Conservation (phyloP, 139 green algal species). For the Chara braunii region DNA sequence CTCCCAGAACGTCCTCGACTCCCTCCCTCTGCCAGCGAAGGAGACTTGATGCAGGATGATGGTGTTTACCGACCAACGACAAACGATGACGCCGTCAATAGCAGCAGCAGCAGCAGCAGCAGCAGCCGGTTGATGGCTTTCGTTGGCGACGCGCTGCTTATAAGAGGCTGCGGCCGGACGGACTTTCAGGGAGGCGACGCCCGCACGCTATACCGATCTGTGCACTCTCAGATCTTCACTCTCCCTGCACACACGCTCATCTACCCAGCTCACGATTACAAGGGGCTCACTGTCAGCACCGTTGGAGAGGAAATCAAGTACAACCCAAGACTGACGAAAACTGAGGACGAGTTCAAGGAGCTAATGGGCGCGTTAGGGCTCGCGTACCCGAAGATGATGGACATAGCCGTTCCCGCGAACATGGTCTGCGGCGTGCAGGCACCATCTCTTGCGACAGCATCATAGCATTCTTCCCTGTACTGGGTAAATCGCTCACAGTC, state of each 20-base stretch:
- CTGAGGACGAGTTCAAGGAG: constrained; percentile 52
- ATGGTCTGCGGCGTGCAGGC: constrained; percentile 52
- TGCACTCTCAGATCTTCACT: constrained; percentile 46
- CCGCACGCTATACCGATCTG: constrained; percentile 29
- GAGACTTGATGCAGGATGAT: no score
- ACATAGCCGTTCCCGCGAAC: constrained; percentile 56
- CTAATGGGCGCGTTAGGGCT: constrained; percentile 53
- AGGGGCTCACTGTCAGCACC: constrained; percentile 45
- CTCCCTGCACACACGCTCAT: constrained; percentile 45
- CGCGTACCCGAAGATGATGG: constrained; percentile 62
- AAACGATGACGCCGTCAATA: no score
- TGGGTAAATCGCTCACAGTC: no score
- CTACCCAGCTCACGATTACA: constrained; percentile 61
- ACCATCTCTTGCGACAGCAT: constrained; percentile 13
- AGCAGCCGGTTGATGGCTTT: constrained; percentile 50
- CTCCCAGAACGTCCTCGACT: no score
- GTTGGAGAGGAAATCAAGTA: constrained; percentile 54
- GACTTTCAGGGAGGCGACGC: constrained; percentile 53
- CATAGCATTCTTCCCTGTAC: no score
- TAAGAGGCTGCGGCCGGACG: constrained; percentile 59
- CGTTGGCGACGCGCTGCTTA: constrained; percentile 57
- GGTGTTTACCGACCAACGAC: no score
- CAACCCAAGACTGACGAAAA: constrained; percentile 60
- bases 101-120: no score
- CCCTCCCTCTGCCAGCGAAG: no score